phyloP scores from a whole-genome alignment of 371 early-diverging fungal species.

The Choanephora cucurbitarum region DNA sequence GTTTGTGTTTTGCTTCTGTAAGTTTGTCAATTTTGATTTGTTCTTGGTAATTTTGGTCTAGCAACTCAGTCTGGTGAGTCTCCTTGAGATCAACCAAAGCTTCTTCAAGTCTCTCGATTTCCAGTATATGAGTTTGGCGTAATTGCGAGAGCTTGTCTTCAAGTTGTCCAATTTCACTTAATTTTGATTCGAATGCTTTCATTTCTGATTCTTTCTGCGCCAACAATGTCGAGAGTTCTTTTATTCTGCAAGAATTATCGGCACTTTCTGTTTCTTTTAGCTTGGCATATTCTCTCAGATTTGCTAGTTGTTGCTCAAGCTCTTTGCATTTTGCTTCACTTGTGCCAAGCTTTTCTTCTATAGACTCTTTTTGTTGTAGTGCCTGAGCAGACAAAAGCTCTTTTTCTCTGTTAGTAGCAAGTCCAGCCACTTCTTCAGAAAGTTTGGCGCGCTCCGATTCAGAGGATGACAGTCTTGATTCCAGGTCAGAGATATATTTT shows the following conservation, averaged over 20 bases:
- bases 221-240: constrained; percentile 14
- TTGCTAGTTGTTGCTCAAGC: constrained; percentile 15
- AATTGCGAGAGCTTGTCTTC: constrained; percentile 22
- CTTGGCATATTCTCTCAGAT: constrained; percentile 1
- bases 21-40: constrained; percentile 3
- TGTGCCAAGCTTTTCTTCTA: constrained; percentile 18
- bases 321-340: constrained; percentile 22
- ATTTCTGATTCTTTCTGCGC: constrained; percentile 20
- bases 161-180: constrained; percentile 31
- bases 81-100: constrained; percentile 8
- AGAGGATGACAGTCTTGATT: constrained; percentile 27
- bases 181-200: constrained; percentile 14
- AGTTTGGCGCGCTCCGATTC: constrained; percentile 16
- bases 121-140: constrained; percentile 23
- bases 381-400: background rate
- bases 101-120: constrained; percentile 24
- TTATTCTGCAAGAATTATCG: background rate
- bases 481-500: constrained; percentile 49
- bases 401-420: background rate
- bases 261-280: constrained; percentile 8
- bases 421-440: constrained; percentile 4
- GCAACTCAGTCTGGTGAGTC: constrained; percentile 2
- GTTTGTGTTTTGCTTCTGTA: constrained; percentile 2
- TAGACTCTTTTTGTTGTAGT: background rate
- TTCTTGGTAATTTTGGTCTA: background rate